These are phyloP conservation scores for Peniophora sp. DNA, from an alignment of 1,284 basidiomycete genomes.

Conservation along the genomic window DNA sequence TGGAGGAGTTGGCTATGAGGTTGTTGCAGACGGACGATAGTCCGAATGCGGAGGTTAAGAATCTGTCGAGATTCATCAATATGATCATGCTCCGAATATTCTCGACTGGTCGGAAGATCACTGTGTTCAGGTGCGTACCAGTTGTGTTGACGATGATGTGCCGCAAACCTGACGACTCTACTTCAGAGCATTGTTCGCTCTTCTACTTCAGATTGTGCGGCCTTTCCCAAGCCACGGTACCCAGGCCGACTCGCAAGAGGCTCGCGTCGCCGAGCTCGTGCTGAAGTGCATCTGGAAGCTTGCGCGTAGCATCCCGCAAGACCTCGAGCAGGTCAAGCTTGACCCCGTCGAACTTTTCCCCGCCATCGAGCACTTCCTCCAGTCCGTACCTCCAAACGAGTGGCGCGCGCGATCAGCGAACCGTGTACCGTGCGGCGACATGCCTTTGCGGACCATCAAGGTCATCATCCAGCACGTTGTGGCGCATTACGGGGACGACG, in stretches of 20 bases:
- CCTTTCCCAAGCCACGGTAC: slow-evolving; percentile 74
- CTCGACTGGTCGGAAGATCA: slow-evolving; percentile 85
- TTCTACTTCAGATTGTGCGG: slow-evolving; percentile 84
- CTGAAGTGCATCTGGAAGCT: slow-evolving; percentile 99
- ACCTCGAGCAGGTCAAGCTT: slow-evolving; percentile 74
- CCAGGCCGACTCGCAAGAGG: slow-evolving; percentile 64
- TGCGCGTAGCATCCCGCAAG: slow-evolving; percentile 89
- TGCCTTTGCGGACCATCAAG: slow-evolving; percentile 96
- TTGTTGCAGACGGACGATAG: slow-evolving; percentile 90
- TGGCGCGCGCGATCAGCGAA: slow-evolving; percentile 90
- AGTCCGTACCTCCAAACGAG: slow-evolving; percentile 90
- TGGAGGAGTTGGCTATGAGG: slow-evolving; percentile 84
- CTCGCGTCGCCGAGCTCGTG: slow-evolving; percentile 92
- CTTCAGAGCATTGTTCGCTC: slow-evolving; percentile 64
- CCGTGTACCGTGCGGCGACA: slow-evolving; percentile 90
- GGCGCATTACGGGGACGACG: slow-evolving; percentile 71
- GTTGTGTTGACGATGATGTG: not conserved
- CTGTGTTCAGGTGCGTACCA: slow-evolving; percentile 75
- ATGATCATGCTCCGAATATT: slow-evolving; percentile 95
- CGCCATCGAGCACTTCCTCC: slow-evolving; percentile 93
- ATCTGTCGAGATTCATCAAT: slow-evolving; percentile 93
- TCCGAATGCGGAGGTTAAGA: slow-evolving; percentile 66
- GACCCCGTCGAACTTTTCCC: slow-evolving; percentile 86
- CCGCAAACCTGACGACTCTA: slow-evolving; percentile 16
- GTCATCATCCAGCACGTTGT: slow-evolving; percentile 95